Percentiles rank a stretch among this genome's conserved stretches.
phyloP scores from a whole-genome alignment of 2,329 filamentous ascomycete species.

The Neonectria hederae region DNA sequence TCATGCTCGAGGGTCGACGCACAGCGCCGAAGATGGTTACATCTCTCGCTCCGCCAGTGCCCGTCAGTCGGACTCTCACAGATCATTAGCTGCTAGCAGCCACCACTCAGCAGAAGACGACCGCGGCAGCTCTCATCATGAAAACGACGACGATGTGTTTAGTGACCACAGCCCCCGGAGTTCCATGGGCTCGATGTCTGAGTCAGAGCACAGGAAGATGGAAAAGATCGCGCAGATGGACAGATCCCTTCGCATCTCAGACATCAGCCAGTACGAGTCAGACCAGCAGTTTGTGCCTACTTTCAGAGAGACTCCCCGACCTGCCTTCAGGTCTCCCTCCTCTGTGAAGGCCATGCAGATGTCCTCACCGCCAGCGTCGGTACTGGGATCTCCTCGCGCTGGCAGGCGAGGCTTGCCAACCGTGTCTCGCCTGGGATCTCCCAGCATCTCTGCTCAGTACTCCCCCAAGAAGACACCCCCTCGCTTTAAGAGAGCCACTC shows the following conservation, averaged over 20 bases:
- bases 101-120: slow-evolving; percentile 29
- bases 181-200: slow-evolving; percentile 62
- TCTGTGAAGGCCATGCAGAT: slow-evolving; percentile 77
- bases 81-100: slow-evolving; percentile 35
- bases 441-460: slow-evolving; percentile 60
- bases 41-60: slow-evolving; percentile 26
- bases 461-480: slow-evolving; percentile 68
- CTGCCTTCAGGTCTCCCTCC: slow-evolving; percentile 74
- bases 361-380: slow-evolving; percentile 70
- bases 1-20: slow-evolving; percentile 4
- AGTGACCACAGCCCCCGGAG: slow-evolving; percentile 67
- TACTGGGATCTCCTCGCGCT: slow-evolving; percentile 65
- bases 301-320: slow-evolving; percentile 67
- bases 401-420: slow-evolving; percentile 60
- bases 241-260: slow-evolving; percentile 58
- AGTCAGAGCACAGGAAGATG: slow-evolving; percentile 47
- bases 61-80: slow-evolving; percentile 38
- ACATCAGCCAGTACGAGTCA: slow-evolving; percentile 59
- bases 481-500: slow-evolving; percentile 65
- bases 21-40: neutral
- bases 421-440: slow-evolving; percentile 67
- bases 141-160: slow-evolving; percentile 66
- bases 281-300: slow-evolving; percentile 62
- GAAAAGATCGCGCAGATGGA: slow-evolving; percentile 46
- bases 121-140: slow-evolving; percentile 59